A percentile compares a stretch with the other conserved stretches of the same genome.
Evolutionary conservation across 2,329 filamentous ascomycete genomes (phyloP).

Genomic region (Cladophialophora carrionii): DNA sequence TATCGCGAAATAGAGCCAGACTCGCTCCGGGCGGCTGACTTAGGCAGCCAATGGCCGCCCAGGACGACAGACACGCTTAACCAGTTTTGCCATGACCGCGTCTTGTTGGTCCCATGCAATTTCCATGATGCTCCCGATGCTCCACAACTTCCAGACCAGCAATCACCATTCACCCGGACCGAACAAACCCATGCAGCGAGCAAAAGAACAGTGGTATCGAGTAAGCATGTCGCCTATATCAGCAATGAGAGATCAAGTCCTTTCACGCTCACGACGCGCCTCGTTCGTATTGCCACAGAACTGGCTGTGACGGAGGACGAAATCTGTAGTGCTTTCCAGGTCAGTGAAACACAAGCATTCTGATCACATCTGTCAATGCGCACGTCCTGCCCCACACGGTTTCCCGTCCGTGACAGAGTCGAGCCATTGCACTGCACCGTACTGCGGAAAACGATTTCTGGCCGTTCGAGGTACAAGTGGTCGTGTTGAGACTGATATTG

Average conservation of each 20-base stretch:
- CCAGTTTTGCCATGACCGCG: conserved; percentile 9
- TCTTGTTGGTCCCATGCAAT: conserved; percentile 10
- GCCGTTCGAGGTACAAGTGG: conserved; percentile 26
- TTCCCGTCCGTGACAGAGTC: conserved; percentile 27
- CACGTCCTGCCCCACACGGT: conserved; percentile 21
- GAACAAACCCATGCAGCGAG: background rate
- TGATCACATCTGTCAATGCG: conserved; percentile 9
- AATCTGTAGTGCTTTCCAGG: too few relatives aligned
- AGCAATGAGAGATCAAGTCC: background rate
- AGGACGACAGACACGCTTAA: conserved; percentile 1
- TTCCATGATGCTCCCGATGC: conserved; percentile 3
- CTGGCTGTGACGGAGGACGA: background rate
- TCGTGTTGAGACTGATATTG: conserved; percentile 35
- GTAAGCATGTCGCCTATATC: background rate
- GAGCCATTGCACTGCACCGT: conserved; percentile 34
- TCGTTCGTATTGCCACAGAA: background rate
- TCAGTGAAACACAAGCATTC: background rate
- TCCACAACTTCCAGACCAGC: conserved; percentile 3
- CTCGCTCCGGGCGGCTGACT: background rate
- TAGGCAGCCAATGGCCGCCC: conserved; percentile 10
- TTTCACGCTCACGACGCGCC: background rate
- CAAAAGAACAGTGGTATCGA: background rate
- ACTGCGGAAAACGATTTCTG: conserved; percentile 29
- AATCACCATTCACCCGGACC: background rate
- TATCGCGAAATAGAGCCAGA: conserved; percentile 9